Conservation (phyloP, 1,284 basidiomycete genomes). For the Leccinum variabile region DNA sequence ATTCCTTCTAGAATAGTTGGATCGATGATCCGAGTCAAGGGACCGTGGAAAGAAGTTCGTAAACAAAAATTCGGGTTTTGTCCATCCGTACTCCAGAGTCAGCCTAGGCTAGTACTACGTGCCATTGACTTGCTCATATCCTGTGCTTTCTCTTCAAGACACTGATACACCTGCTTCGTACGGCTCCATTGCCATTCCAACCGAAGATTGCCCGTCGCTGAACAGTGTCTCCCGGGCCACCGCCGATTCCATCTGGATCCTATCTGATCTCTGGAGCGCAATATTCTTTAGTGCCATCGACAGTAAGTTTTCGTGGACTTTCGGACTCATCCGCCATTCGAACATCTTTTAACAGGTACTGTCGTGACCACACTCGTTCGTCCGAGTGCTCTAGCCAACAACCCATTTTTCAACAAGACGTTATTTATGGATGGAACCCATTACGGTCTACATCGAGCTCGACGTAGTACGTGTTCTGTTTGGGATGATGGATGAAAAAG, state of each 20-base stretch:
- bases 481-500: conserved; percentile 41
- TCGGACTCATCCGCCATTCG: not conserved
- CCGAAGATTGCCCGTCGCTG: conserved; percentile 12
- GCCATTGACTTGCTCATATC: no score
- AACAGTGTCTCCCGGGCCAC: conserved; percentile 45
- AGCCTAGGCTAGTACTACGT: no score
- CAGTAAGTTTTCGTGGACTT: conserved; percentile 42
- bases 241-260: conserved; percentile 63
- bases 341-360: conserved; percentile 48
- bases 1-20: not conserved
- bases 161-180: conserved; percentile 2
- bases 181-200: conserved; percentile 1
- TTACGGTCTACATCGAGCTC: conserved; percentile 38
- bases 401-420: no score
- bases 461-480: conserved; percentile 38
- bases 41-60: not conserved
- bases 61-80: not conserved
- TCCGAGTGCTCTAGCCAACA: no score
- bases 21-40: not conserved
- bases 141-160: not conserved
- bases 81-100: no score
- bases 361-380: conserved; percentile 72
- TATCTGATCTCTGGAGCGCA: conserved; percentile 74
- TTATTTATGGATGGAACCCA: conserved; percentile 36
- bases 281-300: conserved; percentile 83